Base-by-base conservation (phyloP, 140 eudicot species). In the Senecio squalidus region DNA sequence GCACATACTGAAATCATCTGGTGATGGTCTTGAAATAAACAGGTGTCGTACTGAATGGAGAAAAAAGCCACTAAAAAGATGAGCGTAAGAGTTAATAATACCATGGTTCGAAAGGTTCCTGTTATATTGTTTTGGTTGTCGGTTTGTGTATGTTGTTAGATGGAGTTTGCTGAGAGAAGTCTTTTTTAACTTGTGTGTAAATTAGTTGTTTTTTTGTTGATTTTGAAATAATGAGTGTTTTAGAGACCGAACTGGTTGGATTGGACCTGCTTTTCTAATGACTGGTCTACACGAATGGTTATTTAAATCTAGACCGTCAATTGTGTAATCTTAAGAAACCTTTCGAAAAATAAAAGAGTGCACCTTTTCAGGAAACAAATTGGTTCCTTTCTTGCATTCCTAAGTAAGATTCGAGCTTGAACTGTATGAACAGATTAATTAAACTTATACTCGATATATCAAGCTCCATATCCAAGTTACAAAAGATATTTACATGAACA, bases 1-100 rank as follows among this genome's bases (percentile, higher is more conserved):
- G 76, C 97, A 89, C 76, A 48, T 85, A 16, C 50, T 85, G 74
- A 80, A 93, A 80, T 65, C 82, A 55, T 79, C 97, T 0, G 60
- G 74, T 8, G 66, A 61, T 20, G 89, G 89, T 15, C 80, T 78
- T 39, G 97, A 89, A 71, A 89, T 89, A 48, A 89, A 89, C 58
- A 69, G 95, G 48, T 83, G 93, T 22, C 86, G 89, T 24, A 85
- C 95, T 2, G 97, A 80, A 67, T 89, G 97, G 97, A 82, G 93
- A 66, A 89, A 76, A 73, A 89, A 89, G 64, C 66, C 89, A 1
- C 57, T 64, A 11, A 78, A 74, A 43, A 73, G 76, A 76, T 76
- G 34, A 79, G 63, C 70, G n/a, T 43, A 24, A 22, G 4, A 11
- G 36, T 25, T 13, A 4, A 6, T 25, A 1, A 44, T 50, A 25